Percentiles rank a stretch among this genome's conserved stretches.
Evolutionary conservation across 331 rosid genomes (phyloP).

Genomic region (Quercus tomentella): DNA sequence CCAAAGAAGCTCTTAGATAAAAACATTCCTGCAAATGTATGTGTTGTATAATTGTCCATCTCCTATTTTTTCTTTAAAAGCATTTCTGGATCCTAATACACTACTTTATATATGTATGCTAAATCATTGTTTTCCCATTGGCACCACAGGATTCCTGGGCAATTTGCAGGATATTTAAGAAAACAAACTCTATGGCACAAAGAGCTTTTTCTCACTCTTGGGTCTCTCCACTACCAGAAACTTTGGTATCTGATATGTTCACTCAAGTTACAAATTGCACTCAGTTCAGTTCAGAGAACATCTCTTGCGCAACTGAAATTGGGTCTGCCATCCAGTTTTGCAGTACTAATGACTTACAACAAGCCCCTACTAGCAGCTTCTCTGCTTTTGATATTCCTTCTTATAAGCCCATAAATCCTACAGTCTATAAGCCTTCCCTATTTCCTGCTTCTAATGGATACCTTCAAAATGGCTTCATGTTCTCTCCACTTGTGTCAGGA

Average conservation of each 20-base stretch:
- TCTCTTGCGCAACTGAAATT: slow-evolving; percentile 38
- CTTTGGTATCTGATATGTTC: slow-evolving; percentile 31
- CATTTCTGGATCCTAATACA: neutral
- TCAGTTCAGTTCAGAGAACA: slow-evolving; percentile 34
- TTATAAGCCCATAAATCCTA: slow-evolving; percentile 31
- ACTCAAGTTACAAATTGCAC: slow-evolving; percentile 27
- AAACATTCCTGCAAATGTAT: slow-evolving; percentile 51
- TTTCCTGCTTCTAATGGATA: slow-evolving; percentile 36
- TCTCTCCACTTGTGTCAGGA: slow-evolving; percentile 29
- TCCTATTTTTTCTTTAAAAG: neutral
- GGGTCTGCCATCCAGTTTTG: slow-evolving; percentile 35
- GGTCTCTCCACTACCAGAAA: slow-evolving; percentile 46
- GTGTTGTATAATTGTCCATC: slow-evolving; percentile 5
- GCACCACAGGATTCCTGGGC: slow-evolving; percentile 77
- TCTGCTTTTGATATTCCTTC: slow-evolving; percentile 32
- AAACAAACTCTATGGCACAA: slow-evolving; percentile 59
- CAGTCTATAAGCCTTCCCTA: slow-evolving; percentile 18
- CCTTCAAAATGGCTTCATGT: slow-evolving; percentile 35
- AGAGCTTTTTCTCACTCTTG: slow-evolving; percentile 61
- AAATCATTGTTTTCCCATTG: neutral
- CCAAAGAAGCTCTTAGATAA: slow-evolving; percentile 39
- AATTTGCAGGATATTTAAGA: slow-evolving; percentile 84
- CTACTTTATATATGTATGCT: neutral
- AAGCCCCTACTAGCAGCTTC: slow-evolving; percentile 23
- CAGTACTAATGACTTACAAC: slow-evolving; percentile 28